These are phyloP conservation scores for Pseudocercospora cruenta DNA, from an alignment of 2,329 filamentous ascomycete genomes.

Conservation along the genomic window DNA sequence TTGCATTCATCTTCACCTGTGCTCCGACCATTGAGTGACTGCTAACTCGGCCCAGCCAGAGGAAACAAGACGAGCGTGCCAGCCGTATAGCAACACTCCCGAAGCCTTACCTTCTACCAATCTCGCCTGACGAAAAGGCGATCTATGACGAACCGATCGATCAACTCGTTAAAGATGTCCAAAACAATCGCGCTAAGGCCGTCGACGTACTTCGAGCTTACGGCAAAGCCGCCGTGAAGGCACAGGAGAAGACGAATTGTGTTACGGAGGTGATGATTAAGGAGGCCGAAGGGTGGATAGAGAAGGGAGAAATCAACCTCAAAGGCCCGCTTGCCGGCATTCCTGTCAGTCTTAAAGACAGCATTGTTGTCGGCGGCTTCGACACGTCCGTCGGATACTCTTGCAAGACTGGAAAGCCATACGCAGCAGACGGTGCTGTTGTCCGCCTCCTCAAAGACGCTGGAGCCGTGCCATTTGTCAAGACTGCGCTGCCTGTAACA, in stretches of 20 bases:
- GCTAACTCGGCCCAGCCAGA: constrained; percentile 57
- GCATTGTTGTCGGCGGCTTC: constrained; percentile 77
- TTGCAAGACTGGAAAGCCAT: constrained; percentile 68
- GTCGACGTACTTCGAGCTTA: constrained; percentile 80
- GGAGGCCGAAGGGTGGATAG: constrained; percentile 73
- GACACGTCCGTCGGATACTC: constrained; percentile 84
- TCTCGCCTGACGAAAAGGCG: constrained; percentile 66
- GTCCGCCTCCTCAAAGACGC: constrained; percentile 81
- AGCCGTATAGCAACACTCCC: constrained; percentile 70
- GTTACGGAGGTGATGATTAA: constrained; percentile 83
- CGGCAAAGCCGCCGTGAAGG: constrained; percentile 80
- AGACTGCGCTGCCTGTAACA: constrained; percentile 87
- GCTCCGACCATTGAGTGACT: not conserved
- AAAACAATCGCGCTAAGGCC: constrained; percentile 67
- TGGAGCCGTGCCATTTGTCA: constrained; percentile 85
- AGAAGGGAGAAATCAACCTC: constrained; percentile 65
- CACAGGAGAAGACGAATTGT: constrained; percentile 86
- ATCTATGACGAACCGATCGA: constrained; percentile 76
- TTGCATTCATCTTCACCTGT: no score
- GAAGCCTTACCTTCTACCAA: constrained; percentile 65
- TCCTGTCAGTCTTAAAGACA: constrained; percentile 80
- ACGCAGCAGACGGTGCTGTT: constrained; percentile 69
- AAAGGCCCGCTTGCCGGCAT: constrained; percentile 84
- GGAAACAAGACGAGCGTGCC: constrained; percentile 77
- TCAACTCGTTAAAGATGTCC: constrained; percentile 76